phyloP scores from a whole-genome alignment of 116 monocot genomes.

The Dioscorea cayenensis region DNA sequence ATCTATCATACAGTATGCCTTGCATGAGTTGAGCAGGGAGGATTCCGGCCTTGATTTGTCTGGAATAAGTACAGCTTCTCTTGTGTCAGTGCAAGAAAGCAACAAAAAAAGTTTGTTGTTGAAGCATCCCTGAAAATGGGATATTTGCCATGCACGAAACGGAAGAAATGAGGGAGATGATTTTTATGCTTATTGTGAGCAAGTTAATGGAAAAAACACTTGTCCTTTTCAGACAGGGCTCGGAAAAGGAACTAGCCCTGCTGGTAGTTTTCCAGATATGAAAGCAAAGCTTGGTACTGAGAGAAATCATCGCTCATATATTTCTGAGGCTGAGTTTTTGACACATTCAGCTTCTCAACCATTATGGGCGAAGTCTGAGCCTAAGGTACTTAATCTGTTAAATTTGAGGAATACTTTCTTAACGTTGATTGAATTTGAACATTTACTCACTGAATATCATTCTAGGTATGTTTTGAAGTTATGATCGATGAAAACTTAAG shows the following conservation, averaged over 20 bases:
- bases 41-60: slow-evolving; percentile 32
- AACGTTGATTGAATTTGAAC: too few species aligned
- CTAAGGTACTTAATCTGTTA: too few species aligned
- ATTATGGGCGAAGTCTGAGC: slow-evolving; percentile 55
- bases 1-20: slow-evolving; percentile 67
- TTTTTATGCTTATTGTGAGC: slow-evolving; percentile 63
- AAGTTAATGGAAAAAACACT: slow-evolving; percentile 34
- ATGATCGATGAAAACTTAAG: slow-evolving; percentile 31
- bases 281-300: slow-evolving; percentile 35
- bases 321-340: slow-evolving; percentile 84
- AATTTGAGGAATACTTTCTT: too few species aligned
- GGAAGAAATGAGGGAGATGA: slow-evolving; percentile 57
- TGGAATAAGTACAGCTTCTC: slow-evolving; percentile 21
- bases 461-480: slow-evolving; percentile 67
- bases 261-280: slow-evolving; percentile 10
- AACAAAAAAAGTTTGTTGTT: slow-evolving; percentile 55
- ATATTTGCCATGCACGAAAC: slow-evolving; percentile 68
- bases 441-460: too few species aligned
- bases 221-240: slow-evolving; percentile 31
- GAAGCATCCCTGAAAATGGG: slow-evolving; percentile 90
- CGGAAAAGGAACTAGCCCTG: slow-evolving; percentile 36
- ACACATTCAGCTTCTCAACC: slow-evolving; percentile 48
- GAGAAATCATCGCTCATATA: slow-evolving; percentile 53
- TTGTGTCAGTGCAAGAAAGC: slow-evolving; percentile 23
- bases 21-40: slow-evolving; percentile 31